phyloP scores from a whole-genome alignment of 176 grass and related monocot genomes.

The Dactylis glomerata region DNA sequence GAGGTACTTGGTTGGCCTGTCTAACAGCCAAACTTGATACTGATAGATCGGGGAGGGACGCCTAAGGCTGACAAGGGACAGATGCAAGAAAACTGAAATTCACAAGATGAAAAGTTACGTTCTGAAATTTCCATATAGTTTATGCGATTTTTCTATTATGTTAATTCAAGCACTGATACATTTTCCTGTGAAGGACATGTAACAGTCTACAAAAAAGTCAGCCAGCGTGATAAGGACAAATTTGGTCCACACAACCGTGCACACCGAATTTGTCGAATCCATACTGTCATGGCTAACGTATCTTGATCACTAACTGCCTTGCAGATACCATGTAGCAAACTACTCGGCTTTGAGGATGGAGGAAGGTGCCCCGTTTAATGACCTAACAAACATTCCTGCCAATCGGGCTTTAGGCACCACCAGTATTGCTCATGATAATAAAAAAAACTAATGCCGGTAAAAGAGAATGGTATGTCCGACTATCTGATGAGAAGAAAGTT shows the following conservation, averaged over 20 bases:
- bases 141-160: no score
- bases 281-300: neutral
- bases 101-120: no score
- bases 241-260: no score
- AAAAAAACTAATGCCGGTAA: neutral
- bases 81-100: no score
- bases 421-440: neutral
- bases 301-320: neutral
- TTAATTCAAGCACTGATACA: no score
- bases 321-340: neutral
- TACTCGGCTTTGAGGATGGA: neutral
- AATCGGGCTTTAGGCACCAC: neutral
- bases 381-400: neutral
- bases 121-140: no score
- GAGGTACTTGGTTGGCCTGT: neutral
- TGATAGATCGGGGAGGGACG: no score
- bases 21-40: neutral
- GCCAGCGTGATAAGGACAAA: no score
- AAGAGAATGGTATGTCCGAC: neutral
- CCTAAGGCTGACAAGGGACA: no score
- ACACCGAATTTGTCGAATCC: neutral
- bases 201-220: no score
- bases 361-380: neutral
- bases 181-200: no score
- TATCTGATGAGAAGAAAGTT: neutral